Evolutionary conservation across 169 alveolate genomes (phyloP).

Genomic region (Theileria annulata): DNA sequence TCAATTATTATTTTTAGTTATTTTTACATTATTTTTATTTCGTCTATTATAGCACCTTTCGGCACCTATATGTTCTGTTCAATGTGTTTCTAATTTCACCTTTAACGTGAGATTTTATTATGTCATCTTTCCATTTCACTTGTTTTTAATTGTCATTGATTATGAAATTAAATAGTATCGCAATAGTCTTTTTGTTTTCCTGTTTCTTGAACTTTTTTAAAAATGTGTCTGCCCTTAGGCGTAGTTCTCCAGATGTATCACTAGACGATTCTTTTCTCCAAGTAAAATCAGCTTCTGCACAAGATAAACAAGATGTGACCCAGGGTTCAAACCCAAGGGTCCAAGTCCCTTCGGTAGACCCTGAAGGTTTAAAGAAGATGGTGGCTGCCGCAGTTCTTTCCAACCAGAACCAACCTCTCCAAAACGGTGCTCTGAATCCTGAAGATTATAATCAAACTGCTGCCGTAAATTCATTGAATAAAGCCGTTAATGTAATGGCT

Average conservation of each 20-base stretch:
- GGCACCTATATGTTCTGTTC: not conserved
- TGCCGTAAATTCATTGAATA: not conserved
- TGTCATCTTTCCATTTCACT: not conserved
- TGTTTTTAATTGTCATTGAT: not conserved
- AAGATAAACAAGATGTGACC: not conserved
- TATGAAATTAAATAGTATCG: constrained; percentile 7
- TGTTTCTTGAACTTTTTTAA: not conserved
- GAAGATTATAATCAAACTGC: not conserved
- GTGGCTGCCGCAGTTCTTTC: constrained; percentile 1
- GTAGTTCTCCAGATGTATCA: not conserved
- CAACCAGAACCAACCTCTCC: not conserved
- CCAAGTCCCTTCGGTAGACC: not conserved
- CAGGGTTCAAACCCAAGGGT: not conserved
- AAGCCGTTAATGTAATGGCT: not conserved
- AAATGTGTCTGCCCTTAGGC: constrained; percentile 15
- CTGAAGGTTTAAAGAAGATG: constrained; percentile 11
- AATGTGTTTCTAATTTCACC: not conserved
- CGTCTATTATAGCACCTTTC: not conserved
- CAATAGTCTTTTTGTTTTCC: not conserved
- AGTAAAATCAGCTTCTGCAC: not conserved
- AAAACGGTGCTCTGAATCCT: constrained; percentile 9
- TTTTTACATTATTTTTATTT: not conserved
- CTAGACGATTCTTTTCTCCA: constrained; percentile 6
- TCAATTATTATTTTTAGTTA: no score
- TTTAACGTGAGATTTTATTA: not conserved